Conservation (phyloP, 2,329 filamentous ascomycete species). For the Orbilia brochopaga region DNA sequence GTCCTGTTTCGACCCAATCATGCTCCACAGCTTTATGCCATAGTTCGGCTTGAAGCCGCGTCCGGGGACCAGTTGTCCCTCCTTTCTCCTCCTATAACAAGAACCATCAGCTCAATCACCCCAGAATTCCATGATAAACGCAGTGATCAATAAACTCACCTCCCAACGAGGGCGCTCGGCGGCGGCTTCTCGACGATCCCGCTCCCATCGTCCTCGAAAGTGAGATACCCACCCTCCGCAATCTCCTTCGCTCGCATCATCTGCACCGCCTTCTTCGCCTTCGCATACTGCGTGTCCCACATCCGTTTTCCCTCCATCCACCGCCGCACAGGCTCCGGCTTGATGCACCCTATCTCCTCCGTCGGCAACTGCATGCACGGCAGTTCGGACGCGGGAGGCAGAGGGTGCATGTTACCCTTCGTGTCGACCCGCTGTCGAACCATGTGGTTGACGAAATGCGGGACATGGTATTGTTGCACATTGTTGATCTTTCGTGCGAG, state of each 20-base stretch:
- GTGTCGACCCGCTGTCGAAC: constrained; percentile 85
- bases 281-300: constrained; percentile 75
- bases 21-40: constrained; percentile 80
- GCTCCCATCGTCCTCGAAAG: constrained; percentile 46
- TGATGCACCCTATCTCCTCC: constrained; percentile 76
- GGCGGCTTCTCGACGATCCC: constrained; percentile 74
- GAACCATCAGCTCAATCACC: constrained; percentile 62
- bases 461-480: constrained; percentile 14
- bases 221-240: constrained; percentile 62
- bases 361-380: constrained; percentile 69
- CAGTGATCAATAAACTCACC: constrained; percentile 57
- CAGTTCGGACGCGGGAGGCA: constrained; percentile 70
- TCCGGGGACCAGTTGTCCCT: constrained; percentile 31
- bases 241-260: constrained; percentile 76
- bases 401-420: constrained; percentile 73
- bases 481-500: constrained; percentile 23
- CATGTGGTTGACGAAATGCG: constrained; percentile 78
- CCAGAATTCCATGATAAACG: constrained; percentile 36
- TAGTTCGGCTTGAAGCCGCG: constrained; percentile 63
- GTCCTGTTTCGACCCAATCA: constrained; percentile 90
- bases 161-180: constrained; percentile 78
- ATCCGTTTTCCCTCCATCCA: constrained; percentile 78
- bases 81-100: constrained; percentile 23
- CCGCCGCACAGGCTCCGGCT: constrained; percentile 76
- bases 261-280: constrained; percentile 72